A percentile compares a stretch with the other conserved stretches of the same genome.
These are phyloP conservation scores for Rhynchospora pubera DNA, from an alignment of 176 grass and related monocot genomes.

Conservation along the genomic window DNA sequence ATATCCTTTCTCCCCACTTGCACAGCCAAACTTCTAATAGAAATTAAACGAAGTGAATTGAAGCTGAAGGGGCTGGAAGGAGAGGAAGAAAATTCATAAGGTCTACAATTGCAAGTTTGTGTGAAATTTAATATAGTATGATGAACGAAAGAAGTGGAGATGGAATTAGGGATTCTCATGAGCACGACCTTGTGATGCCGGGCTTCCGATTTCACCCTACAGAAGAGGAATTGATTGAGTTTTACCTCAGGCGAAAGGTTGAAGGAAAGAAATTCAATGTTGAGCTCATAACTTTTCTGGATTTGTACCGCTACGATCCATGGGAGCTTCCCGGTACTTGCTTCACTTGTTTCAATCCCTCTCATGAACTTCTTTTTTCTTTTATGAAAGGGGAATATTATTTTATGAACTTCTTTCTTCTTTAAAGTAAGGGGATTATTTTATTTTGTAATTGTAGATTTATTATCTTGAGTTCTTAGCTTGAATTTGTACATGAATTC, in stretches of 20 bases:
- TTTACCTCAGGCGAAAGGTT: constrained; percentile 91
- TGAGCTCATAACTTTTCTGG: constrained; percentile 89
- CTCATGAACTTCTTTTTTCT: neutral
- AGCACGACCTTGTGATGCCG: constrained; percentile 80
- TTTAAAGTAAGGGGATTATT: neutral
- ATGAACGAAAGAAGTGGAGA: constrained; percentile 20
- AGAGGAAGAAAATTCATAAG: neutral
- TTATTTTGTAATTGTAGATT: neutral
- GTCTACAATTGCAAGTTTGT: neutral
- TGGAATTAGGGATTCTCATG: constrained; percentile 44
- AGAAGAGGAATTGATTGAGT: constrained; percentile 99
- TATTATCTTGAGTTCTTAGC: neutral
- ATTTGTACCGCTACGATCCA: constrained; percentile 94
- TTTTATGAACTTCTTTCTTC: neutral
- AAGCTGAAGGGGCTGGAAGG: neutral
- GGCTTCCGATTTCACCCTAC: constrained; percentile 98
- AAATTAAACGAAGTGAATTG: neutral
- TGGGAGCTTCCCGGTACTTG: constrained; percentile 84
- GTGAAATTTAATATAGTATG: constrained; percentile 17
- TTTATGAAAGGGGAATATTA: neutral
- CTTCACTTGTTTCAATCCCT: neutral
- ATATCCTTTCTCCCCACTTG: constrained; percentile 9
- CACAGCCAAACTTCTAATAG: neutral
- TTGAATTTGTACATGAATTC: constrained; percentile 3
- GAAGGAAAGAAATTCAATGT: constrained; percentile 97